Evolutionary conservation across 1,139 yeast species (phyloP).

Genomic region (Lodderomyces jiufengensis): DNA sequence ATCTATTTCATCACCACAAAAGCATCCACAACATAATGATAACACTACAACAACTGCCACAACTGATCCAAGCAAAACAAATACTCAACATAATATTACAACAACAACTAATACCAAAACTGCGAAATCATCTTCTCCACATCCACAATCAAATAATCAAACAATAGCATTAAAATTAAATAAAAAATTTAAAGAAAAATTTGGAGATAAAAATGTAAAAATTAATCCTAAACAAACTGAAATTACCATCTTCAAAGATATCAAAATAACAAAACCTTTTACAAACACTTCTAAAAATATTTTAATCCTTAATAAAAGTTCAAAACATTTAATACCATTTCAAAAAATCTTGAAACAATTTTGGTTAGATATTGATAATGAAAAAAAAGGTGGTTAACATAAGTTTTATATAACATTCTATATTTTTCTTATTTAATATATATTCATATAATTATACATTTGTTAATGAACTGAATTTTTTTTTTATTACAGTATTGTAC

Average conservation of each 20-base stretch:
- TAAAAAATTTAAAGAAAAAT: slow-evolving; percentile 19
- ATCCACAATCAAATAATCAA: slow-evolving; percentile 1
- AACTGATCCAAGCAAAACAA: too few species aligned
- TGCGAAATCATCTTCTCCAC: slow-evolving; percentile 1
- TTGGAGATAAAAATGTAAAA: slow-evolving; percentile 24
- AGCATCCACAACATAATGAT: background rate
- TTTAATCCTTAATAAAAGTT: slow-evolving; percentile 22
- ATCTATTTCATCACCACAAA: background rate
- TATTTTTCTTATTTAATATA: background rate
- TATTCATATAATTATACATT: too few species aligned
- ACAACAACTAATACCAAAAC: background rate
- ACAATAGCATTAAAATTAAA: slow-evolving; percentile 11
- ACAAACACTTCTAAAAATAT: slow-evolving; percentile 25
- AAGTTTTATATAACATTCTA: background rate
- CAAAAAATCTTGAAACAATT: slow-evolving; percentile 53
- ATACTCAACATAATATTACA: background rate
- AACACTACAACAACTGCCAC: too few species aligned
- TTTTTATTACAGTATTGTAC: too few species aligned
- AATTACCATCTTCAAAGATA: slow-evolving; percentile 24
- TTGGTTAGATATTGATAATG: slow-evolving; percentile 49
- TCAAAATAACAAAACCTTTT: slow-evolving; percentile 27
- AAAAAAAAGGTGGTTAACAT: slow-evolving; percentile 64
- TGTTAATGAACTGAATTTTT: too few species aligned
- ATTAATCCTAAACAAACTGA: slow-evolving; percentile 18
- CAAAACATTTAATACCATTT: slow-evolving; percentile 42